Base-by-base conservation (phyloP, 176 grass and related monocot species). In the Poa pratensis region DNA sequence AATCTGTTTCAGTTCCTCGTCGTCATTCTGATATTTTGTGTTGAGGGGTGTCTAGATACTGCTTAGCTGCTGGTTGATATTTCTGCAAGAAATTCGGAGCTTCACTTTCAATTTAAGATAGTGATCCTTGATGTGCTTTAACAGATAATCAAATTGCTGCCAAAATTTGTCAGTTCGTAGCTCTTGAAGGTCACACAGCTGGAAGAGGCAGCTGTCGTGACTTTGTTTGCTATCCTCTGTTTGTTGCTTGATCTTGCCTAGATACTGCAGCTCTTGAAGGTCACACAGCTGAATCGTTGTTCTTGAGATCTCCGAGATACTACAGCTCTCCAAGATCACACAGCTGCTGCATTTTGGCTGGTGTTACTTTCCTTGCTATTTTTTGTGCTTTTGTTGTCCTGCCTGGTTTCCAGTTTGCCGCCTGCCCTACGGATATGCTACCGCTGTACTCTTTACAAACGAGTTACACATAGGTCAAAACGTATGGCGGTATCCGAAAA, bases 41-140 rank as follows among this genome's bases (percentile, higher is more conserved):
- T 49, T 64, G 22, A 16, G n/a, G 51, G 28, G 18, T 87, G 62
- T 17, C 49, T 37, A 68, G 51, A 11, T 65, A 82, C 23, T 67
- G 30, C 11, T 39, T 69, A 30, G 7, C 43, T 76, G 52, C 9
- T 73, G 55, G 20, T 19, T 68, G 5, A 32, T 80, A 48, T 20
- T 62, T 15, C 26, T 80, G 42, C 20, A 66, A 48, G 9, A 30
- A 66, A 20, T 30, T 13, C 30, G 10, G 49, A 45, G 18, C 37
- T 67, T 69, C 4, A 57, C 17, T 68, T 77, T n/a, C 2, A 42
- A 0, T 20, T 35, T 84, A 53, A 67, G 9, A 46, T 6, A 42
- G 9, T 1, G 23, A 59, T 61, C 65, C 3, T 50, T 54, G n/a
- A 54, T 77, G 19, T 86, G 9, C 5, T 75, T 42, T 35, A 57